Conservation (phyloP, 73 alveolate genomes). For the Vitrella brassicaformis region DNA sequence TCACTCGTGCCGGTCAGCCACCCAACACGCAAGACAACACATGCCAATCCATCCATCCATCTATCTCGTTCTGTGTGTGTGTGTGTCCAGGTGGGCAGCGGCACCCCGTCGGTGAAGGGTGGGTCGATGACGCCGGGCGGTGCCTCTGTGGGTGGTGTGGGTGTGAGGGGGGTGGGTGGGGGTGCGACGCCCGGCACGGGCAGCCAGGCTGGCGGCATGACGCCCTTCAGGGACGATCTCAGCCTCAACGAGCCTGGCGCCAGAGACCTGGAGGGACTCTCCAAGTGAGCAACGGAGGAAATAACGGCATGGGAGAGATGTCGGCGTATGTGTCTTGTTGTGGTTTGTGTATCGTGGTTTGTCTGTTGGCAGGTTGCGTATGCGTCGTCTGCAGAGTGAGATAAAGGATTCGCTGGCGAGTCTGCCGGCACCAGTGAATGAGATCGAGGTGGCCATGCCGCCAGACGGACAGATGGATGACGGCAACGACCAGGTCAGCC, state of each 20-base stretch:
- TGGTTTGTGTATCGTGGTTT: conserved; percentile 16
- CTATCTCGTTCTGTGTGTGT: neutral
- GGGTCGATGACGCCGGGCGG: neutral
- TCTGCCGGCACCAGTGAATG: conserved; percentile 71
- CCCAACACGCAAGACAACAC: conserved; percentile 10
- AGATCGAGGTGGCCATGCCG: conserved; percentile 48
- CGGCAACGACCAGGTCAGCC: conserved; percentile 7
- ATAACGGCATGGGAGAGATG: neutral
- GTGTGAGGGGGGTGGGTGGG: neutral
- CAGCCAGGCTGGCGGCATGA: neutral
- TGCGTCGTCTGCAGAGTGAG: too few relatives aligned
- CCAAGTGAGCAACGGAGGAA: neutral
- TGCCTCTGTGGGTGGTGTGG: neutral
- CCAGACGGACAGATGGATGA: conserved; percentile 47
- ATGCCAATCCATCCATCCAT: neutral
- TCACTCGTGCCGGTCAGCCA: conserved; percentile 9
- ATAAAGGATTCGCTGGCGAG: conserved; percentile 18
- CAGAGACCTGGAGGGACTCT: neutral
- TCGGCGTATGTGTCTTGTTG: conserved; percentile 2
- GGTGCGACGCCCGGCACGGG: neutral
- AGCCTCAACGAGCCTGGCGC: conserved; percentile 7
- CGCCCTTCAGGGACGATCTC: conserved; percentile 6
- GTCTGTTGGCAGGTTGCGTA: conserved; percentile 2
- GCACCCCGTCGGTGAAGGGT: neutral
- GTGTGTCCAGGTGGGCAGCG: neutral